Conservation (phyloP, 495 filamentous ascomycete genomes). For the Hypoxylon cercidicola region DNA sequence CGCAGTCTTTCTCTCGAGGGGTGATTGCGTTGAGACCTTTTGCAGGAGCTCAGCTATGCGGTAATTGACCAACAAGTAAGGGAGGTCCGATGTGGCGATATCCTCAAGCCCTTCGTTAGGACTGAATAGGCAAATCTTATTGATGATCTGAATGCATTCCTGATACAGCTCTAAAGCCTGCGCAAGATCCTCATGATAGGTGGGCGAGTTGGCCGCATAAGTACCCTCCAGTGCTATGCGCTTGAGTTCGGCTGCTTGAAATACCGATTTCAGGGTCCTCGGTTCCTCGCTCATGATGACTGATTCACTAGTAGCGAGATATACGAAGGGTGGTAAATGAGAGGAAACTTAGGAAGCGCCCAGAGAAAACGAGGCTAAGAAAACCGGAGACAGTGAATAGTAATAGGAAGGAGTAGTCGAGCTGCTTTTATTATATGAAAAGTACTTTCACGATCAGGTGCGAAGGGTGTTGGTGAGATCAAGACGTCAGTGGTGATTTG, state of each 20-base stretch:
- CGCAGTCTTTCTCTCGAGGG: conserved; percentile 67
- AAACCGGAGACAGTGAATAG: neutral
- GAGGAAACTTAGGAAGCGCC: neutral
- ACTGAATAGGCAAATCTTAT: conserved; percentile 82
- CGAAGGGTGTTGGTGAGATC: neutral
- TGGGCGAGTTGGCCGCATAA: conserved; percentile 62
- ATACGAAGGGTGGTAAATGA: neutral
- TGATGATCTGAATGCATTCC: conserved; percentile 74
- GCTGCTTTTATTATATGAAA: neutral
- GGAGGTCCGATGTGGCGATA: conserved; percentile 82
- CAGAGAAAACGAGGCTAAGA: neutral
- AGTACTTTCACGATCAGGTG: neutral
- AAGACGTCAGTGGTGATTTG: neutral
- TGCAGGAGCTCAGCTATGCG: conserved; percentile 49
- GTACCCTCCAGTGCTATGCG: conserved; percentile 50
- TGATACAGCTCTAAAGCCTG: conserved; percentile 75
- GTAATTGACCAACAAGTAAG: conserved; percentile 63
- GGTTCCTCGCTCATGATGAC: conserved; percentile 46
- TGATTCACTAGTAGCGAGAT: conserved; percentile 6
- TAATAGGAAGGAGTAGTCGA: neutral
- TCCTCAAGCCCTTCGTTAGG: conserved; percentile 92
- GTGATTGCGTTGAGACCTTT: conserved; percentile 63
- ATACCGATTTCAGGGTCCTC: conserved; percentile 55
- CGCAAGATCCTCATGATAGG: conserved; percentile 74
- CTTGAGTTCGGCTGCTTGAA: conserved; percentile 65